Percentiles rank a stretch among this genome's conserved stretches.
phyloP scores from a whole-genome alignment of 2,329 filamentous ascomycete species.

The Colletotrichum endophyticum region DNA sequence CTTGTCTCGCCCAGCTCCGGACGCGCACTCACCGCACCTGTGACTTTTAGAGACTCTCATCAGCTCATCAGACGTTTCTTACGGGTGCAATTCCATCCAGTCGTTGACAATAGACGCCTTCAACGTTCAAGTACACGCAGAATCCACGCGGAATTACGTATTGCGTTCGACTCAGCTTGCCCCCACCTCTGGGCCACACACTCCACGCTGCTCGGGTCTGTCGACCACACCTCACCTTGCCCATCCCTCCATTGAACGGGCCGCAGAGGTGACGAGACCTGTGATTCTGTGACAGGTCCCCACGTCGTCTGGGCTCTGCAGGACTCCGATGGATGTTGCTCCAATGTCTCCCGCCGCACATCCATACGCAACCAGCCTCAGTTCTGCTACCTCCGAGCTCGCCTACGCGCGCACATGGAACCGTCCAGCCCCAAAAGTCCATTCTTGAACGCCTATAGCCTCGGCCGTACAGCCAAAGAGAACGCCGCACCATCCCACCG shows the following conservation, averaged over 20 bases:
- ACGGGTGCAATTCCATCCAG: neutral
- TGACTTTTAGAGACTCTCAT: neutral
- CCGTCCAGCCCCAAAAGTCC: neutral
- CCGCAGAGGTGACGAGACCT: neutral
- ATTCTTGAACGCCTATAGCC: neutral
- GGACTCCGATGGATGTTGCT: neutral
- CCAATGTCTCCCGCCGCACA: neutral
- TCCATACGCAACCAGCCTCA: neutral
- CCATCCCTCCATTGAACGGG: neutral
- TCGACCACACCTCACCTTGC: neutral
- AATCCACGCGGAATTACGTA: neutral
- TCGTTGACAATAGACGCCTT: neutral
- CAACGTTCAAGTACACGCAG: neutral
- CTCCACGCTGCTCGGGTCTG: neutral
- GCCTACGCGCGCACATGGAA: neutral
- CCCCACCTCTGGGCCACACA: constrained; percentile 3
- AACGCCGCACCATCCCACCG: neutral
- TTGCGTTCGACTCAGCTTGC: constrained; percentile 3
- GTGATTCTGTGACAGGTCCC: neutral
- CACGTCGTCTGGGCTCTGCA: neutral
- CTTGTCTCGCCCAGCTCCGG: neutral
- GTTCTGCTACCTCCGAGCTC: neutral
- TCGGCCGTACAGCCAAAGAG: neutral
- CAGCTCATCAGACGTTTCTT: neutral
- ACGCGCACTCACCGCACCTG: neutral